These are phyloP conservation scores for Kodamaea derodonti DNA, from an alignment of 1,139 yeast species.

Conservation along the genomic window DNA sequence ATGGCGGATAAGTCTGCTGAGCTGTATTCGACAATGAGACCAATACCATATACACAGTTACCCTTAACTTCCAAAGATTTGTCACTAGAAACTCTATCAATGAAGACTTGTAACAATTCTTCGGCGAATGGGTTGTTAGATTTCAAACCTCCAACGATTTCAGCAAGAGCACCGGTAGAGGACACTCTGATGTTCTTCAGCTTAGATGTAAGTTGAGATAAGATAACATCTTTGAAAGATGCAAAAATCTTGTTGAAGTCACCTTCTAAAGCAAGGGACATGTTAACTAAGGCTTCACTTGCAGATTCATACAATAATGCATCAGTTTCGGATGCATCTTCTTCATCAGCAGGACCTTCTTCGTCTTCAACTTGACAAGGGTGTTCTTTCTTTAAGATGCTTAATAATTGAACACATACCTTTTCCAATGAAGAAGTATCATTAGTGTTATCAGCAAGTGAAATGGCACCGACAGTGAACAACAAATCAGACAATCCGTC, in stretches of 20 bases:
- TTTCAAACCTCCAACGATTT: conserved; percentile 76
- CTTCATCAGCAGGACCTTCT: conserved; percentile 52
- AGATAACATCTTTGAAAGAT: conserved; percentile 66
- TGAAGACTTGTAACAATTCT: conserved; percentile 67
- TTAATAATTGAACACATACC: conserved; percentile 67
- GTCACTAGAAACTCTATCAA: conserved; percentile 68
- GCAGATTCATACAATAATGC: conserved; percentile 82
- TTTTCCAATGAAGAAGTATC: conserved; percentile 60
- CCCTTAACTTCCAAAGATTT: conserved; percentile 87
- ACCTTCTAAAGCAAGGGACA: conserved; percentile 70
- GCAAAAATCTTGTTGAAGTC: conserved; percentile 72
- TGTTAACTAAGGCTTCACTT: conserved; percentile 75
- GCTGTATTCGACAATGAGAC: conserved; percentile 67
- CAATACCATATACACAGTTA: conserved; percentile 95
- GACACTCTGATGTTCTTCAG: conserved; percentile 75
- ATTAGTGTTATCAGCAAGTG: conserved; percentile 55
- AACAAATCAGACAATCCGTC: conserved; percentile 73
- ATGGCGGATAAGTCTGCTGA: conserved; percentile 55
- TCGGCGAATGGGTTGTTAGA: conserved; percentile 61
- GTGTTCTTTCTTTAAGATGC: conserved; percentile 74
- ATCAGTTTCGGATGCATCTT: conserved; percentile 83
- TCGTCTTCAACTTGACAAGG: conserved; percentile 67
- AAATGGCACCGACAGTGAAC: conserved; percentile 69
- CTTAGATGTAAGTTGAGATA: conserved; percentile 58
- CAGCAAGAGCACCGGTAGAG: conserved; percentile 88